phyloP scores from a whole-genome alignment of 148 eudicot genomes.

The Nepenthes mirabilis region DNA sequence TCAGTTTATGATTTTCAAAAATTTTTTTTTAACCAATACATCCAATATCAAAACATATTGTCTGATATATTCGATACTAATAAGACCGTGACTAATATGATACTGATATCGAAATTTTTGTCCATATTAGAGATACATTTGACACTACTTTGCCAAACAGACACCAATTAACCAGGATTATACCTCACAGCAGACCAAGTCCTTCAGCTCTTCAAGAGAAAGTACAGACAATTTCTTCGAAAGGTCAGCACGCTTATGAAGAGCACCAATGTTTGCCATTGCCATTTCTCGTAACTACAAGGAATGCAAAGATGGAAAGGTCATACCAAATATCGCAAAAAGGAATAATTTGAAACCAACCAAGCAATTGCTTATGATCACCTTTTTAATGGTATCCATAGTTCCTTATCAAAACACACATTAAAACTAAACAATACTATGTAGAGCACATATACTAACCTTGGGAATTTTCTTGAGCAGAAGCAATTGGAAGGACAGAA shows the following conservation, averaged over 20 bases:
- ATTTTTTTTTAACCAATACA: no score
- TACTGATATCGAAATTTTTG: no score
- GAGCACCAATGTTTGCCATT: conserved; percentile 73
- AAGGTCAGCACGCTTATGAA: conserved; percentile 79
- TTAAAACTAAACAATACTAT: not conserved
- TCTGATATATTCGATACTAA: no score
- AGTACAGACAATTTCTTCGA: conserved; percentile 79
- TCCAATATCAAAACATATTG: no score
- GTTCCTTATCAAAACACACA: not conserved
- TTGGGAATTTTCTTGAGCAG: conserved; percentile 78
- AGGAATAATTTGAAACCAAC: not conserved
- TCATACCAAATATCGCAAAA: not conserved
- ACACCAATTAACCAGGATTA: conserved; percentile 1
- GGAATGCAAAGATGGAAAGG: not conserved
- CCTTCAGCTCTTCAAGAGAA: conserved; percentile 65
- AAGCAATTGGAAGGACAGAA: conserved; percentile 87
- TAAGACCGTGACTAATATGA: no score
- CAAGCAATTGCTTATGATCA: not conserved
- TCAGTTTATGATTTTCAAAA: no score
- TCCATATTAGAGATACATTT: no score
- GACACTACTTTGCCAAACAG: not conserved
- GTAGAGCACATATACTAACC: conserved; percentile 21
- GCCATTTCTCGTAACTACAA: conserved; percentile 81
- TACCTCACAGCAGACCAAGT: conserved; percentile 81
- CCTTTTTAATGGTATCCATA: no score